A percentile compares a stretch with the other conserved stretches of the same genome.
Conservation (phyloP, 2,329 filamentous ascomycete genomes). For the Trichoderma sp. region DNA sequence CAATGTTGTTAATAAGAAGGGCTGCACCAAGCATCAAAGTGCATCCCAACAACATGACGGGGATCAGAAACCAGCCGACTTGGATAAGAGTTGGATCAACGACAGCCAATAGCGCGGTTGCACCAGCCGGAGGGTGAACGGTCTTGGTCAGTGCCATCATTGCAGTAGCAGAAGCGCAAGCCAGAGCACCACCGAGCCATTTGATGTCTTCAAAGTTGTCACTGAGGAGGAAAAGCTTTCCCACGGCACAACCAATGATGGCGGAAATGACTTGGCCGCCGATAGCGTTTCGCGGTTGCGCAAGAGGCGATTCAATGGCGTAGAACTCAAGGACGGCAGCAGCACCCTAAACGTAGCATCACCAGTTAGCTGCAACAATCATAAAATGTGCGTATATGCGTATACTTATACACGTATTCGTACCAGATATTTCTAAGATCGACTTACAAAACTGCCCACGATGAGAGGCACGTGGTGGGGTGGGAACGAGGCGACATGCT, state of each 20-base stretch:
- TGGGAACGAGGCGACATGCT: constrained; percentile 53
- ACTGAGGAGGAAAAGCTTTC: constrained; percentile 62
- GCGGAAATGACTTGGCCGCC: constrained; percentile 65
- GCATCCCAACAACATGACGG: constrained; percentile 60
- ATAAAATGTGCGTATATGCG: background rate
- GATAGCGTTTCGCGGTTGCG: constrained; percentile 69
- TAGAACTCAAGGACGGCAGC: constrained; percentile 75
- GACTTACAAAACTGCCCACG: constrained; percentile 68
- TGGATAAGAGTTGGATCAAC: constrained; percentile 51
- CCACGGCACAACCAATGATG: constrained; percentile 58
- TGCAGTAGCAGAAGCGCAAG: constrained; percentile 61
- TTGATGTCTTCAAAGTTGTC: constrained; percentile 49
- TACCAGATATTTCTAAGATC: background rate
- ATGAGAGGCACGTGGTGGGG: constrained; percentile 56
- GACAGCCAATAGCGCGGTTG: constrained; percentile 68
- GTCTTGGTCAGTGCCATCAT: constrained; percentile 70
- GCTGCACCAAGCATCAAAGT: constrained; percentile 61
- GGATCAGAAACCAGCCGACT: constrained; percentile 68
- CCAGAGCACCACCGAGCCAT: constrained; percentile 64
- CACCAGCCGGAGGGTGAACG: constrained; percentile 71
- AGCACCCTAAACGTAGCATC: constrained; percentile 53
- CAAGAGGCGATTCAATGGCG: constrained; percentile 67
- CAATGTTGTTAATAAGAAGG: constrained; percentile 66
- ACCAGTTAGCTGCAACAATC: background rate
- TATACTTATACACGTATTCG: background rate